Evolutionary conservation across 75 land plant genomes (phyloP).

Genomic region (Cryptomeria japonica): DNA sequence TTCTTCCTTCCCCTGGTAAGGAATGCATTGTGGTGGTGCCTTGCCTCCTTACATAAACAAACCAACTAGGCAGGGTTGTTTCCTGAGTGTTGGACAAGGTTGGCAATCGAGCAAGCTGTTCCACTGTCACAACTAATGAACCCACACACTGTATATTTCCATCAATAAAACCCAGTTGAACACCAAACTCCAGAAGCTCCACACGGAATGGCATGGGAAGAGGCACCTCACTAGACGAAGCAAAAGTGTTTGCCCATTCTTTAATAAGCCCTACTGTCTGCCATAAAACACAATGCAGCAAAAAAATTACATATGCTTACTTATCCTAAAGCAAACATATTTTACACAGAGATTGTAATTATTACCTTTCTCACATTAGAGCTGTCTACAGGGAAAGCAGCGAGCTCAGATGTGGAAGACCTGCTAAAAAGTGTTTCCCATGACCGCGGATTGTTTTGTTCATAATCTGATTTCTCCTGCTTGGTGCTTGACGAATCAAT

Average conservation of each 20-base stretch:
- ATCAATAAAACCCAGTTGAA: constrained; percentile 34
- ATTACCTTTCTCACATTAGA: constrained; percentile 26
- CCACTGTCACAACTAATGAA: constrained; percentile 28
- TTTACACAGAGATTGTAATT: background rate
- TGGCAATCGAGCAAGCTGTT: background rate
- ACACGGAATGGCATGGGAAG: constrained; percentile 45
- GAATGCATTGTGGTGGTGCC: constrained; percentile 24
- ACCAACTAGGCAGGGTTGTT: background rate
- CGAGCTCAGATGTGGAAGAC: constrained; percentile 34
- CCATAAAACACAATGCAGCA: background rate
- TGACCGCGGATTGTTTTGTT: constrained; percentile 17
- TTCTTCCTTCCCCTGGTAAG: constrained; percentile 36
- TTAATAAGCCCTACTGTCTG: constrained; percentile 34
- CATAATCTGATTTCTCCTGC: background rate
- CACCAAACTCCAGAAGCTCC: constrained; percentile 28
- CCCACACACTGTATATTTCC: constrained; percentile 27
- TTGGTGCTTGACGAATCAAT: background rate
- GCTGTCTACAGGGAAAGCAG: constrained; percentile 11
- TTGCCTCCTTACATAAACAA: constrained; percentile 22
- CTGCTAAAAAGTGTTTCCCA: constrained; percentile 29
- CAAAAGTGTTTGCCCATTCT: constrained; percentile 51
- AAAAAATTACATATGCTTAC: background rate
- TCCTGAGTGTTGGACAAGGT: background rate
- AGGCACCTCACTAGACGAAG: constrained; percentile 46
- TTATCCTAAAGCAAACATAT: background rate